Conservation (phyloP, 768 basidiomycete species). For the Lenzites betulinus region DNA sequence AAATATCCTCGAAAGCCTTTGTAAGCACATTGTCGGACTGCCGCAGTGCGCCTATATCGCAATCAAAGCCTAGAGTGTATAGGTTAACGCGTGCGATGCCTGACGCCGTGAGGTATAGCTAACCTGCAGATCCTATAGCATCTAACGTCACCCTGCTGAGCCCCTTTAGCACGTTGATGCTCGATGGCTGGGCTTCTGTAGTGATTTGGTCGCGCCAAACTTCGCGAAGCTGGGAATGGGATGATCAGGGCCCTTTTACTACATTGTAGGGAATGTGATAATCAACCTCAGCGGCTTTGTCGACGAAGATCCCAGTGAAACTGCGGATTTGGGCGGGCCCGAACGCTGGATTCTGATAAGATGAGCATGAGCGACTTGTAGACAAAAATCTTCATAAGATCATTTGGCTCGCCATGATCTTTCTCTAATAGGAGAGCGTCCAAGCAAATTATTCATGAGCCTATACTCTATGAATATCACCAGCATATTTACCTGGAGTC, state of each 20-base stretch:
- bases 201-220: slow-evolving; percentile 32
- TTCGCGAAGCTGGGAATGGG: slow-evolving; percentile 21
- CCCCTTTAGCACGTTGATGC: slow-evolving; percentile 37
- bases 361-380: background rate
- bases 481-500: slow-evolving; percentile 44
- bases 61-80: slow-evolving; percentile 33
- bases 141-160: slow-evolving; percentile 41
- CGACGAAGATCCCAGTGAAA: slow-evolving; percentile 56
- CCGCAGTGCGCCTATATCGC: slow-evolving; percentile 35
- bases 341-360: slow-evolving; percentile 64
- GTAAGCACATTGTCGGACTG: slow-evolving; percentile 34
- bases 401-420: slow-evolving; percentile 30
- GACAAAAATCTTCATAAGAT: background rate
- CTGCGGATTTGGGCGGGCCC: slow-evolving; percentile 59
- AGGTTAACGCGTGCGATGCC: background rate
- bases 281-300: slow-evolving; percentile 52
- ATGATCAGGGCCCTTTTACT: background rate
- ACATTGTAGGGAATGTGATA: too few species aligned
- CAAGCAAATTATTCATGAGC: slow-evolving; percentile 10
- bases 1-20: slow-evolving; percentile 32
- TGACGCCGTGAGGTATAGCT: background rate
- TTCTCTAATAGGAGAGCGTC: slow-evolving; percentile 1
- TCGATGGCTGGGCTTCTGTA: slow-evolving; percentile 27
- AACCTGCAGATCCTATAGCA: slow-evolving; percentile 45
- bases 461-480: slow-evolving; percentile 3